Evolutionary conservation across 495 filamentous ascomycete genomes (phyloP).

Genomic region (Aspergillus sclerotioniger): DNA sequence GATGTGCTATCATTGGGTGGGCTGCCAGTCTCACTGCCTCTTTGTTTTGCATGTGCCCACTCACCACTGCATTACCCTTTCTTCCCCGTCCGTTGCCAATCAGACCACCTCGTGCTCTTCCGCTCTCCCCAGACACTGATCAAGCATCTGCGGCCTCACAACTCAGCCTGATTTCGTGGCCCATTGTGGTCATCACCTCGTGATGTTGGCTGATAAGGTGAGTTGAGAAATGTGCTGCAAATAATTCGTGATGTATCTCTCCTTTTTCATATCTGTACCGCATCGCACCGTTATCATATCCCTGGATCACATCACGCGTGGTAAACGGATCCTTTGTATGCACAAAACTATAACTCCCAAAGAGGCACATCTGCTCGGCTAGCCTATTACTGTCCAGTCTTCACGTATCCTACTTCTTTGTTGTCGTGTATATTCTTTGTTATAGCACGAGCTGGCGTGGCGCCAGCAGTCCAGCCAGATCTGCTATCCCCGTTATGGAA

Average conservation of each 20-base stretch:
- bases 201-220: background rate
- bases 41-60: constrained; percentile 3
- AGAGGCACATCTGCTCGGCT: background rate
- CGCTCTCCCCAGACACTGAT: no score
- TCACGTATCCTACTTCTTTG: background rate
- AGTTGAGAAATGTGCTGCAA: background rate
- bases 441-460: background rate
- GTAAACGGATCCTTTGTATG: background rate
- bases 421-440: background rate
- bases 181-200: background rate
- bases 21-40: constrained; percentile 20
- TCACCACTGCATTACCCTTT: background rate
- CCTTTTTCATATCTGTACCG: no score
- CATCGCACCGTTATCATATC: background rate
- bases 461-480: background rate
- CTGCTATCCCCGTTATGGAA: background rate
- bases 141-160: no score
- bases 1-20: constrained; percentile 12
- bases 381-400: background rate
- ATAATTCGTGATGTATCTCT: no score
- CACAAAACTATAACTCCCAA: background rate
- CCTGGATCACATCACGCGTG: background rate
- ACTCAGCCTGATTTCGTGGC: background rate
- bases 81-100: constrained; percentile 1
- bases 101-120: no score